Base-by-base conservation (phyloP, 2,329 filamentous ascomycete species). In the Gliomastix tumulicola region DNA sequence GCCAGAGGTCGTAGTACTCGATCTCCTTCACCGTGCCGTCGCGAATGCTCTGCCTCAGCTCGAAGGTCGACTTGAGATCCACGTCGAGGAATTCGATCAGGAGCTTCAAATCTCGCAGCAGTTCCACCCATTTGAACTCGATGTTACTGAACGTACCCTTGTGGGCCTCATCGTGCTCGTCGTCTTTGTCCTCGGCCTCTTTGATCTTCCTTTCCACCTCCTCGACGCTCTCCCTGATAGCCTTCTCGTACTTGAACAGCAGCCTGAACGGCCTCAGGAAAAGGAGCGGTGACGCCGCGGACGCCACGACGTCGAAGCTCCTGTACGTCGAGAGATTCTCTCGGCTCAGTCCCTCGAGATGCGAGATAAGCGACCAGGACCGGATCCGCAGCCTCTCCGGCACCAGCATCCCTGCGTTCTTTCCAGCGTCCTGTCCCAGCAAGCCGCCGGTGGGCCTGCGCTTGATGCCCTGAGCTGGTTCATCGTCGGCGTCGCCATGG, bases 1-100 rank as follows among this genome's bases (percentile, higher is more conserved):
- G 44, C 42, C 44, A 44, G 11, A 46, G 32, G 19, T 46, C 44
- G 3, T 22, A 31, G 12, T 41, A 46, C 21, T 36, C 35, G 16
- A 46, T 43, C 9, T 37, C 40, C 1, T 18, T 28, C 3, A 35
- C 33, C 12, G 35, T 41, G 8, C 42, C 42, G 5, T 44, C 28
- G 8, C 17, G 15, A 17, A 46, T 38, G 4, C 6, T 4, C 30
- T 32, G 13, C 5, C 44, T 37, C 5, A 46, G 21, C 5, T 39
- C 21, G n/a, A 41, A 39, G 4, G 36, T 41, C 2, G 41, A 30
- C 17, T 35, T 30, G 2, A 46, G 34, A 17, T 44, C 40, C 5
- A 20, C 28, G 18, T 46, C 44, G 15, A 46, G 18, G 15, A 46
- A 44, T 3, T 42, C n/a, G 11, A 46, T 33, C 2, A 46, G 38